Conservation (phyloP, 495 filamentous ascomycete genomes). For the Astrocystis sublimbata region DNA sequence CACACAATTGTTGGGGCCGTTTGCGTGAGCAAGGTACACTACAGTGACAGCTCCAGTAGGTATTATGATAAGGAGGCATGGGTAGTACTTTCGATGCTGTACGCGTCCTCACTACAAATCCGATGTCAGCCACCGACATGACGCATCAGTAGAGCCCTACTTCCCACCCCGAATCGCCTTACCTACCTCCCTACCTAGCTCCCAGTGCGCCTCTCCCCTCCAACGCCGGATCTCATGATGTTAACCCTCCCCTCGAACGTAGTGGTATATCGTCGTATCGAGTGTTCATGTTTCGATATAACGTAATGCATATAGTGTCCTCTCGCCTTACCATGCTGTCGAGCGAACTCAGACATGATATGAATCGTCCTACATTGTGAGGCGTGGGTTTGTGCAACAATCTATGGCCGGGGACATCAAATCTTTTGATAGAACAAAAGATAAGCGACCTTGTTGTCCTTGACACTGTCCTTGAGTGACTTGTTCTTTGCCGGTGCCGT, state of each 20-base stretch:
- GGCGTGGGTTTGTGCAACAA: background rate
- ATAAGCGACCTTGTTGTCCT: conserved; percentile 96
- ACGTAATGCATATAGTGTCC: background rate
- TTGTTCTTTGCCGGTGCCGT: conserved; percentile 49
- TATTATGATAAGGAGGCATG: too few relatives aligned
- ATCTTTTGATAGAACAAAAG: conserved; percentile 91
- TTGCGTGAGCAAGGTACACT: too few relatives aligned
- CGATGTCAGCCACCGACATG: background rate
- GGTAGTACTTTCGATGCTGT: too few relatives aligned
- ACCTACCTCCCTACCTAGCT: background rate
- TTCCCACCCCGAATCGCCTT: background rate
- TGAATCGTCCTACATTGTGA: background rate
- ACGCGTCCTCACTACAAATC: background rate
- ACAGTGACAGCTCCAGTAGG: too few relatives aligned
- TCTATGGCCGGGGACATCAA: conserved; percentile 26
- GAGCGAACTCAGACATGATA: background rate
- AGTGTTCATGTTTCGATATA: background rate
- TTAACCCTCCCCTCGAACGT: background rate
- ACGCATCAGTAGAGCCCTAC: background rate
- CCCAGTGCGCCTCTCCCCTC: background rate
- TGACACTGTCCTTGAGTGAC: conserved; percentile 68
- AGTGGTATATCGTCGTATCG: background rate
- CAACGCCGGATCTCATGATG: conserved; percentile 2
- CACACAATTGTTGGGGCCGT: too few relatives aligned
- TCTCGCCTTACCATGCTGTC: background rate